These are phyloP conservation scores for Cruciata laevipes DNA, from an alignment of 257 asterid species.

Conservation along the genomic window DNA sequence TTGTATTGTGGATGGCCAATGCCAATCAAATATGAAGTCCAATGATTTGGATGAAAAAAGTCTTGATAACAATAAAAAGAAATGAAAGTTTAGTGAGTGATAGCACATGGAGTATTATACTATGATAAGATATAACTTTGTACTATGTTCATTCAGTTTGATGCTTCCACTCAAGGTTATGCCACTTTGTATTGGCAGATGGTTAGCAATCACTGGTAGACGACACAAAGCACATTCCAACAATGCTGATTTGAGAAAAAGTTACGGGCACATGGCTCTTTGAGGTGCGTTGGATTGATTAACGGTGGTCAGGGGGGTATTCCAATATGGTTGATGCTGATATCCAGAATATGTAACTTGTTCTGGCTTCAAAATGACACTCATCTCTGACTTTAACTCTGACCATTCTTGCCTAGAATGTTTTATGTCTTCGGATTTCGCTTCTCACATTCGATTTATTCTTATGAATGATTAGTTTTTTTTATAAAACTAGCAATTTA, in stretches of 20 bases:
- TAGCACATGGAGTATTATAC: not conserved
- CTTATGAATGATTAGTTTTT: not conserved
- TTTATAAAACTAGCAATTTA: no score
- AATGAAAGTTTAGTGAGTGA: not conserved
- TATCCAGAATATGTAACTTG: not conserved
- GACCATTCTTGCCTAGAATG: no score
- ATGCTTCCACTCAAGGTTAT: not conserved
- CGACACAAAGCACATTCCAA: not conserved
- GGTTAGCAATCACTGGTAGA: not conserved
- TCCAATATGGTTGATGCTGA: no score
- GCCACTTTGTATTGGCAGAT: not conserved
- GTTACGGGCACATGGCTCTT: not conserved
- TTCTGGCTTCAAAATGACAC: not conserved
- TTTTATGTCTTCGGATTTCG: no score
- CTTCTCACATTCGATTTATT: not conserved
- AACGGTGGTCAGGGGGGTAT: not conserved
- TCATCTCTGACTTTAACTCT: no score
- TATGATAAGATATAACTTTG: not conserved
- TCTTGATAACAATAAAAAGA: not conserved
- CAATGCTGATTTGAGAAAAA: not conserved
- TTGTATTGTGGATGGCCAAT: not conserved
- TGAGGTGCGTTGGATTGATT: not conserved
- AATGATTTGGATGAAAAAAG: not conserved
- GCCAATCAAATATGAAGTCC: not conserved
- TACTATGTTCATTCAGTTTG: not conserved